phyloP scores from a whole-genome alignment of 164 flowering plant genomes.

The Echeveria elegans region DNA sequence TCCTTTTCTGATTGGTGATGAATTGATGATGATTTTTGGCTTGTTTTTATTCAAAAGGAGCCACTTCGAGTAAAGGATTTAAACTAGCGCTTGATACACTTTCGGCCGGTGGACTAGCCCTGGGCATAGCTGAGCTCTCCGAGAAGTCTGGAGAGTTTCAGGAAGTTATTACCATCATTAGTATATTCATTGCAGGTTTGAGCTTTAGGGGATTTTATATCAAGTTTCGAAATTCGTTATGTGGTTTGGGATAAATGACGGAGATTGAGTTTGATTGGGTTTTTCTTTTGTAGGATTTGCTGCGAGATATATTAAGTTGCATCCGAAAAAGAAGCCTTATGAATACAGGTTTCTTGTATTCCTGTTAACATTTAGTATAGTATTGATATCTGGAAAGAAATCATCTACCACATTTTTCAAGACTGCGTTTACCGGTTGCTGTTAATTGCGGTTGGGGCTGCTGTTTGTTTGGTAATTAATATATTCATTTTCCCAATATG shows the following conservation, averaged over 20 bases:
- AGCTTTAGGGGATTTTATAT: not conserved
- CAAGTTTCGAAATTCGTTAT: not conserved
- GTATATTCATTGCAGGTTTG: conserved; percentile 63
- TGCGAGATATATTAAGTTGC: conserved; percentile 47
- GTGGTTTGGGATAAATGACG: not conserved
- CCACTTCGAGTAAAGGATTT: conserved; percentile 74
- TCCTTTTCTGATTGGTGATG: not conserved
- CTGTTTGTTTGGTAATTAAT: conserved; percentile 47
- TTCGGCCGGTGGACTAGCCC: conserved; percentile 73
- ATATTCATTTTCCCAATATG: conserved; percentile 78
- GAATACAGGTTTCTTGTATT: conserved; percentile 92
- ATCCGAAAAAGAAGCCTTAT: conserved; percentile 74
- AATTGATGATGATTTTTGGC: not conserved
- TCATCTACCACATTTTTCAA: conserved; percentile 35
- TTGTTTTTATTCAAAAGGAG: conserved; percentile 33
- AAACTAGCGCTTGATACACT: conserved; percentile 82
- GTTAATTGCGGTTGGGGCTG: conserved; percentile 73
- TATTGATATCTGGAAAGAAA: conserved; percentile 59
- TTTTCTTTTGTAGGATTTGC: conserved; percentile 36
- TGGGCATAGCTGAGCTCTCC: conserved; percentile 52
- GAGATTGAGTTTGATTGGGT: not conserved
- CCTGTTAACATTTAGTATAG: conserved; percentile 65
- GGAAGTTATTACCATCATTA: conserved; percentile 38
- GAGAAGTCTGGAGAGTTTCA: conserved; percentile 32
- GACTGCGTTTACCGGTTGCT: conserved; percentile 51